phyloP scores from a whole-genome alignment of 2,329 filamentous ascomycete species.

The Alternaria sp. region DNA sequence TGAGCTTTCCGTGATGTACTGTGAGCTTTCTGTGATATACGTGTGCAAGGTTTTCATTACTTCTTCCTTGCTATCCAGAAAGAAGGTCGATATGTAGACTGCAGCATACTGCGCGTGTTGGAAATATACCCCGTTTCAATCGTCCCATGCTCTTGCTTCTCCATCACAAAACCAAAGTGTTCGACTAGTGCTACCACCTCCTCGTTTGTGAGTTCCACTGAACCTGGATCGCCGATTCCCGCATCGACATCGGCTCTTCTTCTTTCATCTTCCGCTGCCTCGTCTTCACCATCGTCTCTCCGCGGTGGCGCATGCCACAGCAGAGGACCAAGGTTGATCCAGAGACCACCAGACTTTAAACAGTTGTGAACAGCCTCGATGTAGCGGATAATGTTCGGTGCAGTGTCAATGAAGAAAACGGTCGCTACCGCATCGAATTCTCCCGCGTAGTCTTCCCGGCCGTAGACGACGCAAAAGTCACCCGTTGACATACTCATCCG shows the following conservation, averaged over 20 bases:
- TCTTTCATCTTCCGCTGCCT: conserved; percentile 11
- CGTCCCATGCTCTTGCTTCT: conserved; percentile 62
- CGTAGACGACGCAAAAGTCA: conserved; percentile 90
- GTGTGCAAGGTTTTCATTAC: neutral
- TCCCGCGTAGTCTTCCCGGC: conserved; percentile 64
- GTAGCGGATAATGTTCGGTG: conserved; percentile 89
- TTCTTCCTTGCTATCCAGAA: conserved; percentile 85
- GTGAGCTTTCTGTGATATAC: neutral
- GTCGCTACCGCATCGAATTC: conserved; percentile 83
- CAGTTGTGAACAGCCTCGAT: conserved; percentile 82
- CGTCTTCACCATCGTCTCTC: neutral
- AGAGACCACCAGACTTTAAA: conserved; percentile 76
- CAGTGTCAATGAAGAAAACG: conserved; percentile 97
- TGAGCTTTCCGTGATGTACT: neutral
- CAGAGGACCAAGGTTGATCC: conserved; percentile 89
- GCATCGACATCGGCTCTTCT: conserved; percentile 29
- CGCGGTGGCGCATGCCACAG: conserved; percentile 95
- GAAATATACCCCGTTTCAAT: conserved; percentile 86
- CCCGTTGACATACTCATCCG: conserved; percentile 92
- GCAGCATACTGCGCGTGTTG: conserved; percentile 82
- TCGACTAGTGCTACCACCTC: conserved; percentile 81
- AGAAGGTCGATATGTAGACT: conserved; percentile 78
- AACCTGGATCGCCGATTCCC: conserved; percentile 87
- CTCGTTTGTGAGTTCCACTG: conserved; percentile 86
- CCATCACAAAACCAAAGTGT: conserved; percentile 77